Conservation (phyloP, 2,329 filamentous ascomycete species). For the Neofusicoccum kwambonambiense region DNA sequence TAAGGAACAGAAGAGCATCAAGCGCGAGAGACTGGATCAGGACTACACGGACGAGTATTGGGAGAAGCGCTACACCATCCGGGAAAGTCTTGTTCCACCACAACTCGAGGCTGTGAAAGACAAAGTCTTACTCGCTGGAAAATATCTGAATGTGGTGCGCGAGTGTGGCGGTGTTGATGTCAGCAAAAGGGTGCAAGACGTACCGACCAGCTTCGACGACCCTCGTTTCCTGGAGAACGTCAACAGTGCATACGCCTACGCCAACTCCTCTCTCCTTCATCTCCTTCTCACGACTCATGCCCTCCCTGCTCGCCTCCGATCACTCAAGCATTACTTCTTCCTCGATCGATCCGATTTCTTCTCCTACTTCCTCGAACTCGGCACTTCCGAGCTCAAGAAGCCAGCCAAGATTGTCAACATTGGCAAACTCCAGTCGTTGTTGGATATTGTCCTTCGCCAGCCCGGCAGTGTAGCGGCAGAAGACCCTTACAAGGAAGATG, state of each 20-base stretch:
- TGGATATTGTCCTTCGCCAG: conserved; percentile 96
- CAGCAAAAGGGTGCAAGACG: conserved; percentile 80
- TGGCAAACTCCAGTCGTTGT: conserved; percentile 86
- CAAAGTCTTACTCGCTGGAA: conserved; percentile 91
- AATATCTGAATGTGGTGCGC: conserved; percentile 95
- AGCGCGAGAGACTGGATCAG: conserved; percentile 83
- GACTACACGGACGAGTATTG: conserved; percentile 99
- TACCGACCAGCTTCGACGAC: conserved; percentile 92
- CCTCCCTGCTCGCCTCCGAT: conserved; percentile 80
- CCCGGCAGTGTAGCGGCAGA: conserved; percentile 90
- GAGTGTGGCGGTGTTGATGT: conserved; percentile 96
- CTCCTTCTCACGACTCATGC: conserved; percentile 90
- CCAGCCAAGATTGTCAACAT: conserved; percentile 86
- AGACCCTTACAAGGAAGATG: conserved; percentile 97
- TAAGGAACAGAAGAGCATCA: conserved; percentile 94
- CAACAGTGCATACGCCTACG: conserved; percentile 89
- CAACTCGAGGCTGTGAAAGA: conserved; percentile 89
- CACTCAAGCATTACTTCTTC: conserved; percentile 98
- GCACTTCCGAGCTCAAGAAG: conserved; percentile 85
- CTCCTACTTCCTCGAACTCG: conserved; percentile 92
- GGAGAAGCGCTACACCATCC: conserved; percentile 95
- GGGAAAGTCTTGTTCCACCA: conserved; percentile 85
- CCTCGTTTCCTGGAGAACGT: conserved; percentile 91
- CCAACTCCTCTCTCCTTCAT: conserved; percentile 88
- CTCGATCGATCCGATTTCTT: conserved; percentile 97